Base-by-base conservation (phyloP, 1,284 basidiomycete genomes). In the Polyporus tsugae region DNA sequence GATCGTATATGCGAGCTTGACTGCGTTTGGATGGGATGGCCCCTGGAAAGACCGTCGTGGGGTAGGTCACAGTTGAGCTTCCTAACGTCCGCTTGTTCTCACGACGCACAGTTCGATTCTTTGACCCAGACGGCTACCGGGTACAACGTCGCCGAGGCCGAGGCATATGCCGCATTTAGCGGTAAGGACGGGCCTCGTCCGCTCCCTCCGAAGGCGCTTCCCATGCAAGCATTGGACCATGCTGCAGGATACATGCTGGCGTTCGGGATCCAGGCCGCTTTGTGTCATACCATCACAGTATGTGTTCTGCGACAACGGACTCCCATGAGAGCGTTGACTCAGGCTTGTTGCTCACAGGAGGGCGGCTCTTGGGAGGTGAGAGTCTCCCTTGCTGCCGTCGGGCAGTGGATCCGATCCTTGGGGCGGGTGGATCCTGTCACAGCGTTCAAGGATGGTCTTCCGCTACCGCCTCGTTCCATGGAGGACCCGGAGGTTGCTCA, bases 41-140 rank as follows among this genome's bases (percentile, higher is more conserved):
- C 87, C 87, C 0, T 91, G 88, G 89, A 83, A 82, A 46, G 81
- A 85, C 60, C 79, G 84, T 15, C 81, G 87, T 52, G 90, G 88
- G 1, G 88, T 89, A 76, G 65, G 82, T 60, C 29, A 6, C 15
- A 35, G 57, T 25, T 17, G 33, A 33, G 25, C 38, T 49, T 35
- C 70, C 46, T 39, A 29, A 55, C 6, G 1, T 55, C 33, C 19
- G 0, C 15, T 60, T 4, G 4, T 25, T 66, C 22, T 60, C 25
- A 19, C 67, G 22, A n/a, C 42, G 44, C 7, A 17, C 67, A 89
- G 88, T 92, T 91, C 69, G 90, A 92, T 73, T 91, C 89, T 0
- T 80, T 92, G 3, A 86, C 90, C 0, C 90, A 92, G 77, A 90
- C 89, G 0, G 87, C 88, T 0, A 85, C 83, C 0, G 91, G 90